A percentile compares a stretch with the other conserved stretches of the same genome.
phyloP scores from a whole-genome alignment of 148 eudicot species.

The Mesembryanthemum crystallinum region DNA sequence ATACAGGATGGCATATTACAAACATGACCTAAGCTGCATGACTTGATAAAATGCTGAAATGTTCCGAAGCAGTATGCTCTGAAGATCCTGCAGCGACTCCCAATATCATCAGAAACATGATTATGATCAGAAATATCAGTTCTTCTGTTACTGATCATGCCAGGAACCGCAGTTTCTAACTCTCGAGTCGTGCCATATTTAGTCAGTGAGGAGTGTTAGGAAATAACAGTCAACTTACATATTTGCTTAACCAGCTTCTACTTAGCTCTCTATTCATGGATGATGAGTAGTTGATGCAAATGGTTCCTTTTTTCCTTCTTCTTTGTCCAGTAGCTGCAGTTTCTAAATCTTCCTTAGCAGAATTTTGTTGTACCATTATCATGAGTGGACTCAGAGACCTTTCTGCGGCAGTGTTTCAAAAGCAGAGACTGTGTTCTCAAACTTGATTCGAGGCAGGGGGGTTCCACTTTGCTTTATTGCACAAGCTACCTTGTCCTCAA shows the following conservation, averaged over 20 bases:
- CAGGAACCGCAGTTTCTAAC: too few relatives aligned
- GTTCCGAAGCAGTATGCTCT: too few relatives aligned
- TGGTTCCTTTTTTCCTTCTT: neutral
- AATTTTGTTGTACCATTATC: neutral
- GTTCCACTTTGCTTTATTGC: conserved; percentile 99
- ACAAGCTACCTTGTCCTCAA: conserved; percentile 95
- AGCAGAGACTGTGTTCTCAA: conserved; percentile 92
- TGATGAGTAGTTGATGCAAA: neutral
- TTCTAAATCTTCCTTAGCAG: conserved; percentile 5
- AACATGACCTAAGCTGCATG: too few relatives aligned
- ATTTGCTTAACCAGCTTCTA: neutral
- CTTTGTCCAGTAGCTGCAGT: neutral
- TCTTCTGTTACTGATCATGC: too few relatives aligned
- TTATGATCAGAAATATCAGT: too few relatives aligned
- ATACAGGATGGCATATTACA: neutral
- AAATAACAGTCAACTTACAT: too few relatives aligned
- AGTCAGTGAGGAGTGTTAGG: too few relatives aligned
- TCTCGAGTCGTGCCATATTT: too few relatives aligned
- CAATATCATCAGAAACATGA: too few relatives aligned
- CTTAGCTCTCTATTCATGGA: neutral
- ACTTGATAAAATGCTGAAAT: too few relatives aligned
- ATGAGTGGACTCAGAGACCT: conserved; percentile 41
- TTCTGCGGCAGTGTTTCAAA: conserved; percentile 94
- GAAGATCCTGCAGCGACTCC: too few relatives aligned
- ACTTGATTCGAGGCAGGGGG: conserved; percentile 84